Conservation (phyloP, 2,329 filamentous ascomycete species). For the Parascedosporium putredinis region DNA sequence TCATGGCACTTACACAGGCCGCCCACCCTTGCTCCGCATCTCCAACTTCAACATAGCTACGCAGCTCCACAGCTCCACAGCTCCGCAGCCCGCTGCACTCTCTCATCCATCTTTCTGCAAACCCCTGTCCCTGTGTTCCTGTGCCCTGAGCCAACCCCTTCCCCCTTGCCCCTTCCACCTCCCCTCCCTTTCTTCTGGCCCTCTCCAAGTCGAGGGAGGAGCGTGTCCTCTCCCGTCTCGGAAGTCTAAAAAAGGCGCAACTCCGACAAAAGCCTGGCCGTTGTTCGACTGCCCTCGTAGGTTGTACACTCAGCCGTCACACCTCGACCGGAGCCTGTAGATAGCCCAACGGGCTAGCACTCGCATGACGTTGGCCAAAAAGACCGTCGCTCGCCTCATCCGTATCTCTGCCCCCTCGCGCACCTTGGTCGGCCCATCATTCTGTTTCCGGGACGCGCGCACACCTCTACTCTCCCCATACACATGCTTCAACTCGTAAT, state of each 20-base stretch:
- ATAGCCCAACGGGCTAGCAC: not conserved
- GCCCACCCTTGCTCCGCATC: not conserved
- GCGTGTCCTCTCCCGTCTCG: not conserved
- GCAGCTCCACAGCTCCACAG: too few relatives aligned
- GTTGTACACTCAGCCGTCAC: constrained; percentile 7
- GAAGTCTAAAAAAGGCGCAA: constrained; percentile 4
- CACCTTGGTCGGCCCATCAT: not conserved
- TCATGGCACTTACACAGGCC: not conserved
- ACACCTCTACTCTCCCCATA: not conserved
- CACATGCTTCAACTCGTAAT: not conserved
- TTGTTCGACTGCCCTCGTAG: not conserved
- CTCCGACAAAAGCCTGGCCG: not conserved
- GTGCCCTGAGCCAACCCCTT: not conserved
- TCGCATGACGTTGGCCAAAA: not conserved
- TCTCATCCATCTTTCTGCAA: not conserved
- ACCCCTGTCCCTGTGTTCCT: constrained; percentile 1
- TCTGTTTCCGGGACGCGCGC: not conserved
- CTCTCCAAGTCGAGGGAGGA: not conserved
- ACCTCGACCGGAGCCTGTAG: not conserved
- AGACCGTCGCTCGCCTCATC: not conserved
- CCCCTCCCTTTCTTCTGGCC: not conserved
- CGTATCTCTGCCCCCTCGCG: not conserved
- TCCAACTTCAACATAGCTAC: too few relatives aligned
- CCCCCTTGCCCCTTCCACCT: not conserved
- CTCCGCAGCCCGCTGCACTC: not conserved